Evolutionary conservation across 805 yeast species (phyloP), one percentile per base, ranked within the genome.

Genomic region (Starmera dryadoides): DNA sequence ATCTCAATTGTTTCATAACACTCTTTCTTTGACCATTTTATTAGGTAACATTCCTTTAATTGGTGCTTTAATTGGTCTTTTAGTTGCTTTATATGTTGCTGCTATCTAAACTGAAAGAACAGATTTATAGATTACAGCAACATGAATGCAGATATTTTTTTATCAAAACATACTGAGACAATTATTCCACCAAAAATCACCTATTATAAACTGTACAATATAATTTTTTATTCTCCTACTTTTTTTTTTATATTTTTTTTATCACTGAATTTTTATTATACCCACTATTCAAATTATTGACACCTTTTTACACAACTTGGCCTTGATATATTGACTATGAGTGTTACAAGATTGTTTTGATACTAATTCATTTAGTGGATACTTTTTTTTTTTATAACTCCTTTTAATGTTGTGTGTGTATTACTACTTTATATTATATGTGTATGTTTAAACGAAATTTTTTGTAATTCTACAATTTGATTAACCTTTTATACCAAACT

Each of bases 61-160:
- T 38, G 46, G 48, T 18, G 58, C 60, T 2, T 35, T 40, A 15
- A 43, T 55, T 36, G 62, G 62, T 35, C 42, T 51, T 12, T 39
- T 62, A 8, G 51, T 65, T 40, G 63, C 69, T n/a, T 41, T 66
- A 40, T 67, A 67, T 47, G 61, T 54, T 30, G 62, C 65, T 14
- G 44, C 52, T 29, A 45, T 40, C 38, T 47, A 19, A 33, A 10
- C 6, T 9, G 8, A 21, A 9, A 21, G 6, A 9, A 6, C 23
- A 21, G 23, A 21, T n/a, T n/a, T n/a, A n/a, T n/a, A n/a, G n/a
- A n/a, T n/a, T n/a, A n/a, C n/a, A n/a, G n/a, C n/a, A n/a, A n/a
- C n/a, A n/a, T n/a, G n/a, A n/a, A n/a, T n/a, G n/a, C n/a, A n/a
- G n/a, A n/a, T n/a, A n/a, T n/a, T n/a, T n/a, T n/a, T n/a, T n/a